A percentile compares a stretch with the other conserved stretches of the same genome.
Evolutionary conservation across 768 basidiomycete species (phyloP).

Genomic region (Boletus subcaerulescens): DNA sequence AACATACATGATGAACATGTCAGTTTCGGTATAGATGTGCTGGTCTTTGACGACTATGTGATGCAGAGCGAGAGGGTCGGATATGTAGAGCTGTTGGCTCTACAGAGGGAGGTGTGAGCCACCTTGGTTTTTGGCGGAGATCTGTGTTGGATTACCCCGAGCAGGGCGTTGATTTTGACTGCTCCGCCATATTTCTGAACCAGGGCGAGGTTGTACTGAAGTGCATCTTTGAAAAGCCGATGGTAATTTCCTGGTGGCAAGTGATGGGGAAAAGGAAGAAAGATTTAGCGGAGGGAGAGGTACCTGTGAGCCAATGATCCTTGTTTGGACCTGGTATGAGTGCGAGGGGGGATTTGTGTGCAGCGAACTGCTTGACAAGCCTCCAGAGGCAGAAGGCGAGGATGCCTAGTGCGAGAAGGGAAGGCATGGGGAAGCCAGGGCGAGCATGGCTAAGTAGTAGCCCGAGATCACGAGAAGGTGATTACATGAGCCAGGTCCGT

Average conservation of each 20-base stretch:
- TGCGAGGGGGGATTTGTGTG: conserved; percentile 16
- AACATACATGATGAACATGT: conserved; percentile 33
- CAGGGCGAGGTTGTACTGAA: conserved; percentile 30
- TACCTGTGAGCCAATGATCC: conserved; percentile 37
- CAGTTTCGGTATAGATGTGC: conserved; percentile 36
- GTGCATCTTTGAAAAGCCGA: conserved; percentile 32
- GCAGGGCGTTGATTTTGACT: conserved; percentile 33
- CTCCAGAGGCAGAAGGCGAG: conserved; percentile 17
- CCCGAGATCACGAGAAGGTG: too few species aligned
- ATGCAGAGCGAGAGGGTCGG: conserved; percentile 38
- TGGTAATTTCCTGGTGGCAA: conserved; percentile 30
- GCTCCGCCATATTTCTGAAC: conserved; percentile 33
- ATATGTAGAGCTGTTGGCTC: conserved; percentile 33
- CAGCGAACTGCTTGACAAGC: conserved; percentile 10
- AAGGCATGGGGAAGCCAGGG: not conserved
- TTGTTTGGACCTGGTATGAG: conserved; percentile 29
- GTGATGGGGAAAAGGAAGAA: not conserved
- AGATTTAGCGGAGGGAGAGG: too few species aligned
- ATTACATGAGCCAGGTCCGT: too few species aligned
- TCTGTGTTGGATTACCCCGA: conserved; percentile 25
- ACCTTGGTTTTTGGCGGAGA: not conserved
- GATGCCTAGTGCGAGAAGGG: conserved; percentile 1
- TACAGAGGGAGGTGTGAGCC: conserved; percentile 3
- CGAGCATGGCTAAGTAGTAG: too few species aligned
- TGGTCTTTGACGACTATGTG: conserved; percentile 38